Conservation (phyloP, 2,329 filamentous ascomycete genomes). For the Pseudocercospora eumusae region DNA sequence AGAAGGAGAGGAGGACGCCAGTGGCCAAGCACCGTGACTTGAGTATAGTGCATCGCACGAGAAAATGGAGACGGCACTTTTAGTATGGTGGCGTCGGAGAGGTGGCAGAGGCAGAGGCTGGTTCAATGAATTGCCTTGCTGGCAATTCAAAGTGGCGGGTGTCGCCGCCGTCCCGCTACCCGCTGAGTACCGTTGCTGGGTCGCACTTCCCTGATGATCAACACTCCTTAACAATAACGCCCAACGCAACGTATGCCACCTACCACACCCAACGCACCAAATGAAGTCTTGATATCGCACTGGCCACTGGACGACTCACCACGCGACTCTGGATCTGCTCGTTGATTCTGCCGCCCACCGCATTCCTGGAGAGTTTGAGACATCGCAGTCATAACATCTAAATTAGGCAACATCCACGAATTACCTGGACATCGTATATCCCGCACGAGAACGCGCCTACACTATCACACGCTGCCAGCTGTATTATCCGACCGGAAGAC, state of each 20-base stretch:
- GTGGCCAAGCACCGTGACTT: background rate
- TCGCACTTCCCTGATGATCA: constrained; percentile 1
- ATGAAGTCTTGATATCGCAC: background rate
- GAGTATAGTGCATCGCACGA: background rate
- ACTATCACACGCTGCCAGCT: background rate
- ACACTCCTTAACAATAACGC: constrained; percentile 9
- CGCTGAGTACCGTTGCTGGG: constrained; percentile 11
- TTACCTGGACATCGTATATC: constrained; percentile 2
- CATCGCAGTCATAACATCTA: constrained; percentile 9
- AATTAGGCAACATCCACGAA: constrained; percentile 9
- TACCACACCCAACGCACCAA: constrained; percentile 6
- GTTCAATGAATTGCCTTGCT: too few relatives aligned
- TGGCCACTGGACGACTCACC: background rate
- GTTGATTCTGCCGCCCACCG: constrained; percentile 1
- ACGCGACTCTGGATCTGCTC: constrained; percentile 8
- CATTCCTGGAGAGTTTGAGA: constrained; percentile 1
- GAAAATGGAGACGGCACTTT: background rate
- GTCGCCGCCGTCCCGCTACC: background rate
- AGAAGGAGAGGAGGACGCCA: background rate
- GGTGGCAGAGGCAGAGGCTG: background rate
- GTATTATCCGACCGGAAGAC: background rate
- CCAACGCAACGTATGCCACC: background rate
- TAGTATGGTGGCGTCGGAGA: background rate
- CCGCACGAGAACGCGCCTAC: background rate
- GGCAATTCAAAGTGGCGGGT: background rate